phyloP scores from a whole-genome alignment of 2,329 filamentous ascomycete genomes.

The Falciphora oryzae region DNA sequence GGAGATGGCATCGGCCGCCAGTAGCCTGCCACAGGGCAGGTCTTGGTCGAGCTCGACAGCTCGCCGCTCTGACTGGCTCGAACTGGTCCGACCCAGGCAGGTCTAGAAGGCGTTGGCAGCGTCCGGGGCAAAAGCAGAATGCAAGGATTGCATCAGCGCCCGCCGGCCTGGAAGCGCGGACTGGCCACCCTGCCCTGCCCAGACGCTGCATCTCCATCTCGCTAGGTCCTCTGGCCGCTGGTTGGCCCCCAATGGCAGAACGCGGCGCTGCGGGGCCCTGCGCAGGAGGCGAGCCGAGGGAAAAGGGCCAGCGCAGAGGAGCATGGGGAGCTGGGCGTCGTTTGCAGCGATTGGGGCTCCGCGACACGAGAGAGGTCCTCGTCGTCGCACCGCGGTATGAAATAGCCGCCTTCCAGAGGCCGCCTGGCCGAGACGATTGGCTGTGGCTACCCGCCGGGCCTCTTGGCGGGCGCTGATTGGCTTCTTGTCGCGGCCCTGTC shows the following conservation, averaged over 20 bases:
- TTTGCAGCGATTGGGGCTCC: neutral
- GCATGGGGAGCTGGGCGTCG: neutral
- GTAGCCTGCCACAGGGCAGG: no score
- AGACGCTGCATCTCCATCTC: neutral
- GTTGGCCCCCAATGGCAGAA: neutral
- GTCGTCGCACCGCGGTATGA: constrained; percentile 23
- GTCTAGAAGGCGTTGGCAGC: neutral
- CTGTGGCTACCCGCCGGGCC: constrained; percentile 16
- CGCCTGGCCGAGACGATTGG: constrained; percentile 20
- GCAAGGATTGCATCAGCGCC: neutral
- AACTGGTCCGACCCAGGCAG: neutral
- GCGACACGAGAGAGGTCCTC: constrained; percentile 12
- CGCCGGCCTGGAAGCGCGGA: neutral
- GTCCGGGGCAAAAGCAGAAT: neutral
- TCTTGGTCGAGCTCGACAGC: neutral
- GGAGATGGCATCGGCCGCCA: neutral
- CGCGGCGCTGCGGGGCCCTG: no score
- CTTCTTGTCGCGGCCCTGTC: constrained; percentile 16
- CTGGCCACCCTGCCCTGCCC: neutral
- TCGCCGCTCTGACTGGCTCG: neutral
- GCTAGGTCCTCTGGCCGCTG: neutral
- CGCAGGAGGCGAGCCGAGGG: neutral
- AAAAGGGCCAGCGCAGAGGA: neutral
- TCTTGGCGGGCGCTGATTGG: constrained; percentile 19
- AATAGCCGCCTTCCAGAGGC: constrained; percentile 32